Conservation (phyloP, 371 early-diverging fungal species). For the Rhizopus sp. region DNA sequence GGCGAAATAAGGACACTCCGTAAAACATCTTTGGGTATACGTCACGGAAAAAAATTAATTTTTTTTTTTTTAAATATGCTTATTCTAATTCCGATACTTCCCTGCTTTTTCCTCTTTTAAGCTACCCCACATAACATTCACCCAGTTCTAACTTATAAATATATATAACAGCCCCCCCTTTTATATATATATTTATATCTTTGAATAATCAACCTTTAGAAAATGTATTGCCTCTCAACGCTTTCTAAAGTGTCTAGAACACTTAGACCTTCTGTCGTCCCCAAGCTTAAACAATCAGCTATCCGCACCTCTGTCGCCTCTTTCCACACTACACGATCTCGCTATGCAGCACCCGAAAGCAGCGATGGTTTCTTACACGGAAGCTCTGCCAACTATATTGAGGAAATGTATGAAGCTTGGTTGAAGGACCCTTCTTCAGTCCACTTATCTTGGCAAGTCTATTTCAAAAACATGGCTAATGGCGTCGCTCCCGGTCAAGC, state of each 20-base stretch:
- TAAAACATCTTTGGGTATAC: background rate
- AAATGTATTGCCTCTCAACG: constrained; percentile 39
- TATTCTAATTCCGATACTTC: background rate
- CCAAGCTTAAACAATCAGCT: constrained; percentile 16
- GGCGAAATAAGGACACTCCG: background rate
- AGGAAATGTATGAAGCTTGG: constrained; percentile 96
- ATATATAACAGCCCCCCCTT: constrained; percentile 1
- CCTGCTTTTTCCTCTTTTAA: background rate
- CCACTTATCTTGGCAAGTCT: constrained; percentile 95
- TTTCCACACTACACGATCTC: constrained; percentile 32
- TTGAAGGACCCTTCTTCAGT: constrained; percentile 88
- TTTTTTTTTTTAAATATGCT: constrained; percentile 2
- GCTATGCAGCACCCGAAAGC: constrained; percentile 31
- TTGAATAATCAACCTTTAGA: constrained; percentile 8
- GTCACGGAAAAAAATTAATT: constrained; percentile 19
- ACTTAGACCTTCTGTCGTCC: constrained; percentile 16
- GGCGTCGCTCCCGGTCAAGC: constrained; percentile 75
- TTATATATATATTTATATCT: constrained; percentile 3
- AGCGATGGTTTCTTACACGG: constrained; percentile 63
- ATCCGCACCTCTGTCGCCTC: constrained; percentile 23
- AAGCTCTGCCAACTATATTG: constrained; percentile 83
- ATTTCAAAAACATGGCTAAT: constrained; percentile 88
- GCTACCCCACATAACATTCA: constrained; percentile 17
- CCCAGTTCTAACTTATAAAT: background rate
- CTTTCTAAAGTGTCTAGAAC: constrained; percentile 25